These are phyloP conservation scores for Phytophthora boehmeriae DNA, from an alignment of 352 stramenopile genomes.

Conservation along the genomic window DNA sequence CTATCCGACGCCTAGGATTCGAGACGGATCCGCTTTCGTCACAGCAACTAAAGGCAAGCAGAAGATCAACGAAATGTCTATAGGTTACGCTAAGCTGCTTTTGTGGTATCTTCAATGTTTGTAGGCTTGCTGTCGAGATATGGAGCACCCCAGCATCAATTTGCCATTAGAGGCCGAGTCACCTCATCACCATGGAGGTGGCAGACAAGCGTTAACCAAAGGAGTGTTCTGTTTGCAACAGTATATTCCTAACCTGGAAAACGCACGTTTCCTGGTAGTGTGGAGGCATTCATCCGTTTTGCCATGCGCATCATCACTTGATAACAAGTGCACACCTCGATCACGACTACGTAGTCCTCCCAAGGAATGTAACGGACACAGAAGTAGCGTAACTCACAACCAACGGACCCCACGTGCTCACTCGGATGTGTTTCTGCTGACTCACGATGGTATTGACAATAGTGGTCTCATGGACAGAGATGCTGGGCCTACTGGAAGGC, in stretches of 20 bases:
- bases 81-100: background rate
- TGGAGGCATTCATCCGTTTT: constrained; percentile 34
- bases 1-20: constrained; percentile 45
- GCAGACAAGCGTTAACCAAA: constrained; percentile 6
- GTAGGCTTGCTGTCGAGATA: constrained; percentile 45
- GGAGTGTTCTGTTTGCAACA: constrained; percentile 53
- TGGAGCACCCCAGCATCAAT: constrained; percentile 36
- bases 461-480: background rate
- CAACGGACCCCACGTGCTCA: constrained; percentile 11
- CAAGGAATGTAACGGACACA: background rate
- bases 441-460: constrained; percentile 5
- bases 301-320: background rate
- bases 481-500: too few species aligned
- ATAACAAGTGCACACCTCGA: background rate
- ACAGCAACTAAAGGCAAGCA: constrained; percentile 43
- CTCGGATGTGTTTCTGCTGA: constrained; percentile 25
- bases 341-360: background rate
- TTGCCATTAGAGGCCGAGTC: constrained; percentile 2
- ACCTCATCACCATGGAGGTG: background rate
- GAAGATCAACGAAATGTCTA: background rate
- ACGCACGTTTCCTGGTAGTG: constrained; percentile 46
- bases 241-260: constrained; percentile 33
- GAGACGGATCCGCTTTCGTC: constrained; percentile 26
- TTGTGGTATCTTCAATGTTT: background rate
- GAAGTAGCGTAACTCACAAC: background rate